phyloP scores from a whole-genome alignment of 441 rosid species.

The Aquilaria agallochum region DNA sequence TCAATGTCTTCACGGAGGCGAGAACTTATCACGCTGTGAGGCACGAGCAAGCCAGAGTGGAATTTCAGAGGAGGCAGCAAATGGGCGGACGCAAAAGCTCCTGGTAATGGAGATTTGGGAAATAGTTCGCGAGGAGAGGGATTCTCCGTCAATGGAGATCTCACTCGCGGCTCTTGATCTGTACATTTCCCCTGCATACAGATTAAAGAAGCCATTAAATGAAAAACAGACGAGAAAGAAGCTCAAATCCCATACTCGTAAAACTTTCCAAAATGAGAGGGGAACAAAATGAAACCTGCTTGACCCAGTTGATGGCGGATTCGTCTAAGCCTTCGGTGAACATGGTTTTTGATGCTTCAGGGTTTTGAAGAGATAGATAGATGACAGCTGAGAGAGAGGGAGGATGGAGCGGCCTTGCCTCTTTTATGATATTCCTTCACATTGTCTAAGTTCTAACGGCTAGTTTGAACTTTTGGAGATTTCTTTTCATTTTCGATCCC shows the following conservation, averaged over 20 bases:
- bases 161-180: slow-evolving; percentile 38
- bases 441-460: slow-evolving; percentile 33
- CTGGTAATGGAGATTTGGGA: slow-evolving; percentile 54
- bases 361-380: slow-evolving; percentile 9
- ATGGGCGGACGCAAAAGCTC: slow-evolving; percentile 34
- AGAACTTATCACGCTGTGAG: slow-evolving; percentile 40
- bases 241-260: neutral
- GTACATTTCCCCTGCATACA: slow-evolving; percentile 35
- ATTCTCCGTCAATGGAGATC: slow-evolving; percentile 72
- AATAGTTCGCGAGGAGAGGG: slow-evolving; percentile 33
- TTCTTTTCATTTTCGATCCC: neutral
- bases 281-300: slow-evolving; percentile 31
- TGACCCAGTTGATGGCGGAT: slow-evolving; percentile 67
- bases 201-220: neutral
- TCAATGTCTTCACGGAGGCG: slow-evolving; percentile 16
- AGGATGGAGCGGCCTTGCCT: slow-evolving; percentile 9
- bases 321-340: slow-evolving; percentile 66
- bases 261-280: neutral
- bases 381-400: slow-evolving; percentile 7
- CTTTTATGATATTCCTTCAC: slow-evolving; percentile 5
- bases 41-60: slow-evolving; percentile 41
- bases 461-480: slow-evolving; percentile 29
- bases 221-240: neutral
- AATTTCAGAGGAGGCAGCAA: slow-evolving; percentile 72
- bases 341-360: slow-evolving; percentile 20